Evolutionary conservation across 352 stramenopile genomes (phyloP), one percentile per base, ranked within the genome.

Genomic region (Phytophthora palmivora): DNA sequence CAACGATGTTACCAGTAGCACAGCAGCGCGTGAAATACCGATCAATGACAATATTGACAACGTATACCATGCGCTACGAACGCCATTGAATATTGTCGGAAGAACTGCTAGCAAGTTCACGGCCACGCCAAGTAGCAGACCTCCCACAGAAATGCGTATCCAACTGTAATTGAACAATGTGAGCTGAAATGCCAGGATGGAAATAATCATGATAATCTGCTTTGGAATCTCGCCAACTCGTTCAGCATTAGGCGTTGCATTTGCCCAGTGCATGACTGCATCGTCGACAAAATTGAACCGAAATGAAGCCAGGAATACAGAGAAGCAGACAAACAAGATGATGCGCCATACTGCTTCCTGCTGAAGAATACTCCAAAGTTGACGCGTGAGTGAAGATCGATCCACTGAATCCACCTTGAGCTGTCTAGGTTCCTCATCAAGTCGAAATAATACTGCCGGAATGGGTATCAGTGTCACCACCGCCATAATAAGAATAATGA

Each of bases 271-370:
- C 30, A 70, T 34, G 6, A 93, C 55, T 7, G 84, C 80, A 0
- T 70, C 50, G 19, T 71, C 61, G 1, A 66, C 79, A 45, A 89
- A 88, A 18, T 79, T 78, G 46, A 93, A 91, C 58, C 82, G 55
- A 61, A 93, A 93, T 4, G 67, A 78, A 0, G 80, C 59, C 32
- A 89, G 48, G 42, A 93, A 88, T 11, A 88, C 72, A 2, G 63
- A 70, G 15, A 63, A 68, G 55, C 81, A 89, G 59, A 91, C 81
- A 52, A 90, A 91, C 14, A 89, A 52, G 34, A 93, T 72, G 36
- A 90, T 87, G 10, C 81, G 84, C 77, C 79, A 93, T 26, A 91
- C 82, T 0, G 80, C 80, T 33, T 93, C 67, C 66, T 93, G 82
- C 70, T 93, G 82, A 6, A 93, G 54, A 42, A 89, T 88, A 28